Base-by-base conservation (phyloP, 106 monocot species). In the Triglochin maritima region DNA sequence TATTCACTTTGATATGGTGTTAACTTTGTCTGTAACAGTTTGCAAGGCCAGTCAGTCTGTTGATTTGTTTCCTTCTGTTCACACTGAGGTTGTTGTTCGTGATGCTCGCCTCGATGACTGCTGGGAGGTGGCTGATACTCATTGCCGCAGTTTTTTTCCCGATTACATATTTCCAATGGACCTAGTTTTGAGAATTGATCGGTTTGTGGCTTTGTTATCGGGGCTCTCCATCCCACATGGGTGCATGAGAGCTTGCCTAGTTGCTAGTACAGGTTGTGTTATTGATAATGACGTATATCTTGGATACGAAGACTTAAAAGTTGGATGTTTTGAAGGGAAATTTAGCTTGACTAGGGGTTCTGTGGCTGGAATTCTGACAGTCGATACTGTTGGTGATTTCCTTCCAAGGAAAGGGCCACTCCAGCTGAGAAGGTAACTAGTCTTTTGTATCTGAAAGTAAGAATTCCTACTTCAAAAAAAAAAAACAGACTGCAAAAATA, bases 111-210 rank as follows among this genome's bases (percentile, higher is more conserved):
- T 86, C 41, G 93, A 93, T 69, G 88, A 93, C 58, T 81, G 83
- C 46, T 93, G 93, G 93, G 85, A 93, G 82, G 93, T 93, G 71
- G 93, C 88, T 42, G 88, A 93, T 69, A 93, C 93, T 49, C 88
- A 93, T 59, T 88, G 93, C 47, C 83, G 93, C 78, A 78, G 81
- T 47, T 93, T 93, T 71, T 93, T 88, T 71, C 93, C 93, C 29
- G 29, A 86, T 52, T 82, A 84, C 67, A 78, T 65, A 7, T 94
- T 94, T 56, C 94, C 94, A 4, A n/a, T 86, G 42, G 94, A 94
- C 83, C 63, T 94, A 46, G 57, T 79, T 46, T 75, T 89, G 57
- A 76, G 86, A 55, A 71, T 94, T 52, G 72, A 94, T 69, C 84
- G 89, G 54, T 89, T 84, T 62, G 65, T 94, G 50, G 82, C 69